Evolutionary conservation across 495 filamentous ascomycete species (phyloP), one percentile per base, ranked within the genome.

Genomic region (Cetradonia linearis): DNA sequence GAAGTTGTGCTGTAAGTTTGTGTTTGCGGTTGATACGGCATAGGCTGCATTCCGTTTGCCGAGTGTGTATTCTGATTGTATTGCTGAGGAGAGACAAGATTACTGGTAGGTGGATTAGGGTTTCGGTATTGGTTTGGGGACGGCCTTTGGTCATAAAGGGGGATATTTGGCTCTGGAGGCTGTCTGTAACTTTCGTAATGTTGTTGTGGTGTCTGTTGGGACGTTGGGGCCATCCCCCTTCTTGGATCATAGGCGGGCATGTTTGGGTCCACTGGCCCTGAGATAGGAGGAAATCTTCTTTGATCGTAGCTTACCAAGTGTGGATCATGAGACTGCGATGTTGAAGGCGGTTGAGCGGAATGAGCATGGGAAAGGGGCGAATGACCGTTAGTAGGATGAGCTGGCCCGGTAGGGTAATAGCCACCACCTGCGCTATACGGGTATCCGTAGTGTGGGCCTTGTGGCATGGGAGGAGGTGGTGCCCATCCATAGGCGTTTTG

Each of bases 401-500:
- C 42, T 14, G 50, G 58, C n/a, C 59, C 56, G 23, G 53, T 34
- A 38, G 53, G 31, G 47, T 63, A 63, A 23, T 48, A n/a, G 25
- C 48, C 50, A 14, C 47, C 30, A 2, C 56, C 56, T 37, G 34
- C 58, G 11, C 50, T 52, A 42, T 68, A 68, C 18, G 61, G 62
- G 37, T 68, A 66, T 33, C 50, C 57, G 53, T 63, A 64, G 13
- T 62, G 56, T 23, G 55, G 62, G 53, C 56, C 58, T 54, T 61
- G 56, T 31, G 61, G 62, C 48, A 56, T 56, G 13, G 54, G 33
- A 47, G 48, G 58, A 28, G 62, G 49, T 40, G 59, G 64, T 38
- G 85, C 82, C 85, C 85, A 89, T 28, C 69, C 73, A 61, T 84
- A 84, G 33, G 77, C 75, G 63, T 63, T 71, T 60, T 67, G 66